These are phyloP conservation scores for Solanum pinnatisectum DNA, from an alignment of 257 asterid species.

Conservation along the genomic window DNA sequence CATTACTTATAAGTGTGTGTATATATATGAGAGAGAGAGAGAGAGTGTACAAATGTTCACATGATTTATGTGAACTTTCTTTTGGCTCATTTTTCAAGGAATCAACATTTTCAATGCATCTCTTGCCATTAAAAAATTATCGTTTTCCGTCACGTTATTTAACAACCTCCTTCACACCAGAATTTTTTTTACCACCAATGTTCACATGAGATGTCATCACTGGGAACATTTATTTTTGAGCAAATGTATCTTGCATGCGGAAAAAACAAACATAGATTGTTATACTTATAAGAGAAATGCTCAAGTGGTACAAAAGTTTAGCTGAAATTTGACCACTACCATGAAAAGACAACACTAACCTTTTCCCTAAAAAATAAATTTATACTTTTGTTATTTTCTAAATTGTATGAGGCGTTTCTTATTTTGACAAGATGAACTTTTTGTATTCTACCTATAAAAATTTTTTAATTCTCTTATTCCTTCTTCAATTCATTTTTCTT, in stretches of 20 bases:
- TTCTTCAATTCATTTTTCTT: no score
- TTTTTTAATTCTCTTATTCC: not conserved
- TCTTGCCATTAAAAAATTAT: not conserved
- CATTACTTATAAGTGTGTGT: not conserved
- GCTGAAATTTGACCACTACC: not conserved
- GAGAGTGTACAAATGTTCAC: not conserved
- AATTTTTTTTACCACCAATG: not conserved
- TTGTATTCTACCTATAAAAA: not conserved
- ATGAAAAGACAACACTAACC: not conserved
- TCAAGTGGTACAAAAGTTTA: not conserved
- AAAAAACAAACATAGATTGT: no score
- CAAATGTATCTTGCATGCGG: not conserved
- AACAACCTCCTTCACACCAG: not conserved
- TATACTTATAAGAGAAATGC: not conserved
- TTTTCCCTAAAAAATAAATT: not conserved
- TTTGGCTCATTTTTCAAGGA: not conserved
- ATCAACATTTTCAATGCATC: not conserved
- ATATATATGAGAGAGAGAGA: no score
- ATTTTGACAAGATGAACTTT: no score
- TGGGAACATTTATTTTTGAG: not conserved
- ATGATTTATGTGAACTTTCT: not conserved
- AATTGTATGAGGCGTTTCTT: no score
- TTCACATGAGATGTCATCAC: not conserved
- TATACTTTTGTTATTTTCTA: no score
- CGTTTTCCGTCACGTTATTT: no score